Evolutionary conservation across 345 rosid genomes (phyloP).

Genomic region (Corchorus capsularis): DNA sequence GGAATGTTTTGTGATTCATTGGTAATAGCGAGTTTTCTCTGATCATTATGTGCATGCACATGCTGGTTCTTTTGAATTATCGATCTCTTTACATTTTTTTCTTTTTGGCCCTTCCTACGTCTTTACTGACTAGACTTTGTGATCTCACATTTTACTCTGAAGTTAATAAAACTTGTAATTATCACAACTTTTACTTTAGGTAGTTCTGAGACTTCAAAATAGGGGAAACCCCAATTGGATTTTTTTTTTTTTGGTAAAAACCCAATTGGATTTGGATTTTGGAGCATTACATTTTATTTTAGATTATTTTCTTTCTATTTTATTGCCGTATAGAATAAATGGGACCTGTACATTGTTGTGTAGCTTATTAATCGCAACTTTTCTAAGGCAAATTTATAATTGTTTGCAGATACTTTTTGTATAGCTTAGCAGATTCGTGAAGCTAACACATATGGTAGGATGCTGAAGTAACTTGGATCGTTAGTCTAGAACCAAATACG

Average conservation of each 20-base stretch:
- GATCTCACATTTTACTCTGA: not conserved
- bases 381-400: not conserved
- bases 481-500: not conserved
- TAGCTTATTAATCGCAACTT: not conserved
- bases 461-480: not conserved
- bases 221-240: conserved; percentile 1
- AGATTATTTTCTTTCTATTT: not conserved
- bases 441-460: not conserved
- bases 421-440: conserved; percentile 1
- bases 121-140: not conserved
- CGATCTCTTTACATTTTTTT: not conserved
- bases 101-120: not conserved
- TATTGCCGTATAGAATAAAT: not conserved
- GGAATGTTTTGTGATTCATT: not conserved
- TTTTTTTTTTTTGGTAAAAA: no score
- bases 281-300: not conserved
- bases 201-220: not conserved
- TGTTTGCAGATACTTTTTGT: not conserved
- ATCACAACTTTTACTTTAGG: not conserved
- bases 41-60: not conserved
- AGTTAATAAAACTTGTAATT: not conserved
- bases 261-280: no score
- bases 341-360: not conserved
- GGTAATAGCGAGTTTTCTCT: not conserved
- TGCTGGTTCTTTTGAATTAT: not conserved